Evolutionary conservation across 179 eudicot genomes (phyloP), one percentile per base, ranked within the genome.

Genomic region (Heliamphora pulchella): DNA sequence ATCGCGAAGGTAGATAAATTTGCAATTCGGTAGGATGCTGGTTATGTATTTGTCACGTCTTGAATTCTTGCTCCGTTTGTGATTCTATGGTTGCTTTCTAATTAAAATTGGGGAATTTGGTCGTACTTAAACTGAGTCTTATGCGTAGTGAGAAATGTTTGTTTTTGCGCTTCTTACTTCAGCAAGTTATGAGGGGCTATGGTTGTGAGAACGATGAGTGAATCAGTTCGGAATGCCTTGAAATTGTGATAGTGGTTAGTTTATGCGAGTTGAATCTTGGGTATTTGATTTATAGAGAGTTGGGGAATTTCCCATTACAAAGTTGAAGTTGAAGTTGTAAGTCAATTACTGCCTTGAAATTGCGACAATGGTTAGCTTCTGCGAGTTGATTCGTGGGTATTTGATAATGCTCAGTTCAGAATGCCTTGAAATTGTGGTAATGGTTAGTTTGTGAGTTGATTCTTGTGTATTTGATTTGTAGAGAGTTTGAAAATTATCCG

Each of bases 1-100:
- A 71, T 82, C 63, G 83, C 92, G 2, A 93, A 92, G 98, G 98
- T 96, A 61, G 55, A 18, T 44, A 59, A n/a, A 1, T 76, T 48
- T 61, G 22, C 55, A n/a, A 68, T 75, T 59, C 55, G n/a, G 54
- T 59, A 8, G 8, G 54, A 59, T 3, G 44, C 15, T 74, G 66
- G 1, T 47, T 64, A n/a, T 73, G 11, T 9, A 17, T 41, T 73
- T 61, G 13, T 31, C 31, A 31, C 31, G 31, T 31, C 31, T 31
- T 64, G 58, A 13, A 15, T 5, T 20, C 50, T 65, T 48, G 58
- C 15, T 20, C 14, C 46, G 8, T 55, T 18, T 64, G 47, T 47
- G 65, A 39, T 66, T 15, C 70, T 51, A 0, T 15, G 64, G 8
- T 75, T 14, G 46, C 9, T 66, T 64, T 48, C 7, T 50, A 17